Evolutionary conservation across 2,329 filamentous ascomycete species (phyloP), one percentile per base, ranked within the genome.

Genomic region (Colletotrichum plurivorum): DNA sequence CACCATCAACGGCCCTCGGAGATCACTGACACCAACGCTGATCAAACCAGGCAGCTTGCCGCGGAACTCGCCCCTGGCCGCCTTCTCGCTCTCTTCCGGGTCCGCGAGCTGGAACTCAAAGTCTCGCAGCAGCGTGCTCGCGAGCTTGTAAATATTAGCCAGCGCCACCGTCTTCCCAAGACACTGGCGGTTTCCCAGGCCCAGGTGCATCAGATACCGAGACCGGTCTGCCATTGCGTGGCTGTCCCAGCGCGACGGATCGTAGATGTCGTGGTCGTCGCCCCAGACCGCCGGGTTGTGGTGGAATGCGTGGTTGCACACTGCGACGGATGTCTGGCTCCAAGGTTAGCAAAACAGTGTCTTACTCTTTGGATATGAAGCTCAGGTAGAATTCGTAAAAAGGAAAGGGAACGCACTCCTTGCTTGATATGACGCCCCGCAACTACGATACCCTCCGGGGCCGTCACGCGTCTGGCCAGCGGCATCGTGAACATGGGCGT

Each of bases 401-500:
- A 22, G 20, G 2, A 22, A 10, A 36, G 2, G 7, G 2, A 2
- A 36, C 63, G 12, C 25, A 67, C 64, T 16, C 64, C 64, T 56
- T 52, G 64, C 13, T 56, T 36, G 6, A 67, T 67, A 15, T 67
- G 64, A 7, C 52, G 58, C 8, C 58, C 58, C 4, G 52, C 52
- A 7, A 63, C 16, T 4, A 52, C 16, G 8, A 67, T 62, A 0
- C 64, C 64, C 52, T 67, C 58, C 4, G 64, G 52, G 16, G 58
- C 58, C 7, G 58, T 63, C 20, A 63, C 58, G 6, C 64, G 64
- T 15, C 64, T 55, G 12, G 64, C 27, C 22, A 67, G 12, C 9
- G 64, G 64, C 64, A 67, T 67, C 2, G 64, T 67, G 25, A 67
- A 67, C 4, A 67, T 58, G 1, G 64, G 64, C 1, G 51, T 56